Percentiles rank a stretch among this genome's conserved stretches.
Conservation (phyloP, 805 yeast species). For the Kluyveromyces siamensis region DNA sequence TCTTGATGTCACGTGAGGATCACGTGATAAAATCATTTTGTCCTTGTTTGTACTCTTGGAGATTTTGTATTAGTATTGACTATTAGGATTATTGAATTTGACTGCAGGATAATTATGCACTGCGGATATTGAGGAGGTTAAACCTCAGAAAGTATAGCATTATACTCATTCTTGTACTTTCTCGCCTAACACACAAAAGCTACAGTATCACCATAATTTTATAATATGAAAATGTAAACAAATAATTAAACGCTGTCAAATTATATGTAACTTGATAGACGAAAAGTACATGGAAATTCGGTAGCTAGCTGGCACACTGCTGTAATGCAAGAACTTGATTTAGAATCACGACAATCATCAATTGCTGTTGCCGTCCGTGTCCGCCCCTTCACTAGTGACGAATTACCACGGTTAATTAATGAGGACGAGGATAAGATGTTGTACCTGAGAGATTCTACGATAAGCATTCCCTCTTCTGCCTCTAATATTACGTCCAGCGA, state of each 20-base stretch:
- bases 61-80: no score
- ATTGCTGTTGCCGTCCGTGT: slow-evolving; percentile 74
- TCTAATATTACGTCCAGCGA: slow-evolving; percentile 3
- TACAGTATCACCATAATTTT: no score
- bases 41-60: no score
- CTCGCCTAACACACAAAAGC: background rate
- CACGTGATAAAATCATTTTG: no score
- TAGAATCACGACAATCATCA: slow-evolving; percentile 40
- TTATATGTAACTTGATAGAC: background rate
- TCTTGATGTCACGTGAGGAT: no score
- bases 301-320: background rate
- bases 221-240: background rate
- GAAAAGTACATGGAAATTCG: background rate
- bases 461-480: background rate
- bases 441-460: background rate
- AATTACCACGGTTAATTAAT: slow-evolving; percentile 39
- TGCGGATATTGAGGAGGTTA: no score
- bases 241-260: background rate
- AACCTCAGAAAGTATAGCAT: no score
- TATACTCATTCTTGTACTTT: no score
- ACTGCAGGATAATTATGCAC: no score
- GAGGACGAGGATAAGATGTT: slow-evolving; percentile 25
- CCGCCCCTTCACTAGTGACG: slow-evolving; percentile 66
- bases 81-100: no score
- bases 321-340: background rate